A percentile compares a stretch with the other conserved stretches of the same genome.
These are phyloP conservation scores for Chlorella sorokiniana DNA, from an alignment of 139 green algal genomes.

Conservation along the genomic window DNA sequence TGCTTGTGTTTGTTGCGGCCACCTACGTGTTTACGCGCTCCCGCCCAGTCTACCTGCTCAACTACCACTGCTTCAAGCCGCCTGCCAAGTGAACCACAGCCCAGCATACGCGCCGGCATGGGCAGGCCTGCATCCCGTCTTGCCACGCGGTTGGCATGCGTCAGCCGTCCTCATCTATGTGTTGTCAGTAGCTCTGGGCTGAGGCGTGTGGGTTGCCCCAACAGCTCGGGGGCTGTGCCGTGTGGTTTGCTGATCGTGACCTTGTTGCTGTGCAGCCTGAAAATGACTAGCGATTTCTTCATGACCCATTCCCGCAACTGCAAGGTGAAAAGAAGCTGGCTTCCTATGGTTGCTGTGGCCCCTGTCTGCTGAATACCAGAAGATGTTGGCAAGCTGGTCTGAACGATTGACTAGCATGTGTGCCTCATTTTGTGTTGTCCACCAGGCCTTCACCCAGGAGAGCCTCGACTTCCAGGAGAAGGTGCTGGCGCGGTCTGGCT, in stretches of 20 bases:
- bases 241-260: not conserved
- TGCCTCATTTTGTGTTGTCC: not conserved
- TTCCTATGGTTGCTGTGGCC: too few species aligned
- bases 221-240: too few species aligned
- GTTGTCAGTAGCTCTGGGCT: too few species aligned
- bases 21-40: constrained; percentile 76
- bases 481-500: constrained; percentile 81
- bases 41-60: constrained; percentile 91
- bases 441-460: constrained; percentile 69
- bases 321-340: too few species aligned
- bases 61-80: constrained; percentile 82
- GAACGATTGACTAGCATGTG: not conserved
- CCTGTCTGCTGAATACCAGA: too few species aligned
- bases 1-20: constrained; percentile 64
- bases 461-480: constrained; percentile 92
- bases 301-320: constrained; percentile 30
- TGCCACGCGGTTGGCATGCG: too few species aligned
- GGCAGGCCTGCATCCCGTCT: too few species aligned
- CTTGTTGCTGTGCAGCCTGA: constrained; percentile 38
- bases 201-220: too few species aligned
- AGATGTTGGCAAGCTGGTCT: too few species aligned
- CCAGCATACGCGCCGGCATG: too few species aligned
- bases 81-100: constrained; percentile 46
- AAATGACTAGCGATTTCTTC: constrained; percentile 50
- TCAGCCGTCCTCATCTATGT: too few species aligned